A percentile compares a stretch with the other conserved stretches of the same genome.
Conservation (phyloP, 202 grass and related monocot species). For the Panicum virgatum region DNA sequence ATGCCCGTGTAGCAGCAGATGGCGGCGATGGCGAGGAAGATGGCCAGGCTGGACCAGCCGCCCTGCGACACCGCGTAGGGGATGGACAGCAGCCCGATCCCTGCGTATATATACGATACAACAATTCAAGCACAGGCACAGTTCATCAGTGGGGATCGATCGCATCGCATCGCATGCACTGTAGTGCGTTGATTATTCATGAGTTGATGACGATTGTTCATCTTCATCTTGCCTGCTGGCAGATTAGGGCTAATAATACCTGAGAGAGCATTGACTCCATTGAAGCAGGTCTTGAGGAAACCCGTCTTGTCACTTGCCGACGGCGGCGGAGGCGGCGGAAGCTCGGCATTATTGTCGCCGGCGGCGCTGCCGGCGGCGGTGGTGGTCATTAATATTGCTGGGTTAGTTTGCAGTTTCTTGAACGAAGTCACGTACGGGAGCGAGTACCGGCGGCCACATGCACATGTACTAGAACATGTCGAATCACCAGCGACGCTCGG, state of each 20-base stretch:
- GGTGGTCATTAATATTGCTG: neutral
- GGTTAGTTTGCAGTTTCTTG: neutral
- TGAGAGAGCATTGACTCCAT: conserved; percentile 29
- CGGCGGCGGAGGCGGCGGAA: neutral
- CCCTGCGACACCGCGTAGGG: conserved; percentile 56
- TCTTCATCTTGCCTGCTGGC: too few relatives aligned
- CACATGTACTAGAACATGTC: neutral
- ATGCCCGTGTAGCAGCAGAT: conserved; percentile 62
- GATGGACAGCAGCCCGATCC: conserved; percentile 62
- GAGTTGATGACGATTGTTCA: too few relatives aligned
- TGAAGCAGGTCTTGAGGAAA: conserved; percentile 39
- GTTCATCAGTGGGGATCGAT: too few relatives aligned
- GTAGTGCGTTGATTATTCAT: too few relatives aligned
- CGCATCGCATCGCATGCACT: too few relatives aligned
- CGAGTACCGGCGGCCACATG: neutral
- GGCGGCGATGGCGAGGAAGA: conserved; percentile 31
- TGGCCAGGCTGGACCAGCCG: conserved; percentile 58
- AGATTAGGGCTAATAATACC: neutral
- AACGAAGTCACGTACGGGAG: neutral
- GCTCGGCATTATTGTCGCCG: neutral
- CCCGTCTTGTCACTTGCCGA: neutral
- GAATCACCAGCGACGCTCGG: neutral
- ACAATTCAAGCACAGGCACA: too few relatives aligned
- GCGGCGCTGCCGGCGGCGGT: neutral
- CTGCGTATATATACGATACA: conserved; percentile 16